Evolutionary conservation across 306 rosid species (phyloP), one percentile per base, ranked within the genome.

Genomic region (Quercus cerris): DNA sequence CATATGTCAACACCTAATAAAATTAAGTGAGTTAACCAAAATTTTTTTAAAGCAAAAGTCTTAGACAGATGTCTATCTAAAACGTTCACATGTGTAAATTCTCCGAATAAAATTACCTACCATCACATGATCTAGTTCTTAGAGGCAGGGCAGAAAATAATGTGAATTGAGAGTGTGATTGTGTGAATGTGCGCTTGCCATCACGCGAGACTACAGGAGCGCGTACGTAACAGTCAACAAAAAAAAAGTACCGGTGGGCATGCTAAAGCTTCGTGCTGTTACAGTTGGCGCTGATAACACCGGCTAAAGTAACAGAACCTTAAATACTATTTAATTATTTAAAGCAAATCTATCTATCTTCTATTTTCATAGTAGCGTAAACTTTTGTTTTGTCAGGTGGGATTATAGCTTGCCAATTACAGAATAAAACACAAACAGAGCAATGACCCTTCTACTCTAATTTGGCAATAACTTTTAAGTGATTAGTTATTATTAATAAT

Each of bases 1-100:
- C 3, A 2, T 38, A 0, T 38, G 3, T 38, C 3, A 38, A 38
- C 0, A 0, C 11, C 0, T 0, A 0, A 8, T 8, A 38, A 8
- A 8, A 7, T 2, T 38, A 2, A 7, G 11, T 2, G 11, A 8
- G 46, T 38, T 38, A 38, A 38, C 11, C 0, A 0, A 38, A 2
- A 3, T 0, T 38, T 38, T 38, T 0, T 8, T 38, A 2, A 2
- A 7, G 3, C 46, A 38, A 2, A 8, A 8, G 11, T 38, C 3
- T 8, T 2, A 38, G 46, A 38, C 11, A 7, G 11, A 7, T 2
- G 46, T 38, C 11, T 38, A 38, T 38, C 46, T 38, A 38, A 38
- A 38, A 7, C 0, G 46, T 38, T 8, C 3, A 2, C 3, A 38
- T 0, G 1, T 38, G 11, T 38, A 7, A 2, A 38, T 38, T 38